These are phyloP conservation scores for Nigrograna mackinnonii DNA, from an alignment of 2,329 filamentous ascomycete species.

Conservation along the genomic window DNA sequence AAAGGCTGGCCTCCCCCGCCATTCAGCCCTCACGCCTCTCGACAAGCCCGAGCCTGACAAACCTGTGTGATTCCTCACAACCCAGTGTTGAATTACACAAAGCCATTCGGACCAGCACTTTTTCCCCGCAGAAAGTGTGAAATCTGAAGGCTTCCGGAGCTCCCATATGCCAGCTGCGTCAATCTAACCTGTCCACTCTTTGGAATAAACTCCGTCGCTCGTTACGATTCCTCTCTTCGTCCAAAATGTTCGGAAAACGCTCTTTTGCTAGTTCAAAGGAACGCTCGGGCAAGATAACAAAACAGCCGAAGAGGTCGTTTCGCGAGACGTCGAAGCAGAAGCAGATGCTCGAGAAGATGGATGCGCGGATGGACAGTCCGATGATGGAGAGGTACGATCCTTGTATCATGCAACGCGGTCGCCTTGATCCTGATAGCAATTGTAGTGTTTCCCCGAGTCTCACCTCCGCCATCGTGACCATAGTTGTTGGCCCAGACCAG, in stretches of 20 bases:
- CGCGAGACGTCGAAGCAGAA: constrained; percentile 83
- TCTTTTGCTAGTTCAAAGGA: constrained; percentile 78
- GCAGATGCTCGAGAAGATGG: constrained; percentile 74
- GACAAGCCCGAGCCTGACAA: constrained; percentile 46
- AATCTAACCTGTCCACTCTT: constrained; percentile 53
- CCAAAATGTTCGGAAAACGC: constrained; percentile 82
- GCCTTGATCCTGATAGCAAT: constrained; percentile 1
- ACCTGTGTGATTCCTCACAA: constrained; percentile 40
- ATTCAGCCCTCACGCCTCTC: constrained; percentile 37
- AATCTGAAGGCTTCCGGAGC: constrained; percentile 56
- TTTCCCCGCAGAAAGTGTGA: constrained; percentile 32
- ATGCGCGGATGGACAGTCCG: constrained; percentile 62
- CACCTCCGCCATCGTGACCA: constrained; percentile 78
- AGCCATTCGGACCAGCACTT: constrained; percentile 42
- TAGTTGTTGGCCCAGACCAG: constrained; percentile 81
- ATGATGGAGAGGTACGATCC: constrained; percentile 51
- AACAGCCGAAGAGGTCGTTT: constrained; percentile 74
- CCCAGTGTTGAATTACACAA: constrained; percentile 39
- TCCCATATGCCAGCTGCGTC: constrained; percentile 58
- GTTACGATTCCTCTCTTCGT: constrained; percentile 47
- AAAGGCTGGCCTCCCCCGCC: constrained; percentile 35
- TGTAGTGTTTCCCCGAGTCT: constrained; percentile 50
- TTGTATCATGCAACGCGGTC: constrained; percentile 3
- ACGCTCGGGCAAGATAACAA: constrained; percentile 85
- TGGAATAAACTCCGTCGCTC: constrained; percentile 51